Base-by-base conservation (phyloP, 179 eudicot genomes). In the Vitellaria paradoxa region DNA sequence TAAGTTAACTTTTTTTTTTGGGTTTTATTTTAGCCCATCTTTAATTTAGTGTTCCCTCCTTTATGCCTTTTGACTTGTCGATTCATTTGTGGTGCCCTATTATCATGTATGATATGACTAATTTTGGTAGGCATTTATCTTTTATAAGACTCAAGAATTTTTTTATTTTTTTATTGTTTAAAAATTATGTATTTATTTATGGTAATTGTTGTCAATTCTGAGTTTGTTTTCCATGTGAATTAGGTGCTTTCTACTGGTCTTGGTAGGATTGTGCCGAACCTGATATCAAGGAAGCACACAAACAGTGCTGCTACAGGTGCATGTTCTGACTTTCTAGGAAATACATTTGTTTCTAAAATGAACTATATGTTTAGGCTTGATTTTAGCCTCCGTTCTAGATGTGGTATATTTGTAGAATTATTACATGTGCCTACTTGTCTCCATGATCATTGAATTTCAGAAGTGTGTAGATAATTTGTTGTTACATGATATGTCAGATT, bases 201-300 rank as follows among this genome's bases (percentile, higher is more conserved):
- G 61, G 53, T 42, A 65, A 20, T 0, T 46, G 23, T 59, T 46
- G 3, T 76, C n/a, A 56, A 0, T 11, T 10, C 53, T n/a, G 50
- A 6, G 30, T 20, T 15, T 24, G 20, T 26, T 76, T 40, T 66
- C 26, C 26, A n/a, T 77, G 71, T 70, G 62, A 71, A 76, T 68
- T 77, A 94, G 99, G 87, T 96, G 76, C 97, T 92, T 78, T 96
- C 99, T 42, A 96, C 99, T 24, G 98, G 97, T 70, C 99, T 96
- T 87, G 98, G 99, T 69, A 89, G 98, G 86, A 91, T 96, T 84
- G 99, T 96, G 61, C 99, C 98, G 26, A 96, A 96, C 82, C 80
- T 96, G 85, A 91, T 96, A 65, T 96, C 99, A 37, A 87, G 97
- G 87, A 92, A 94, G 93, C 98, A 89, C 79, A 94, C 99, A 73